Conservation (phyloP, 192 early-diverging fungal genomes). For the Podila epicladia region DNA sequence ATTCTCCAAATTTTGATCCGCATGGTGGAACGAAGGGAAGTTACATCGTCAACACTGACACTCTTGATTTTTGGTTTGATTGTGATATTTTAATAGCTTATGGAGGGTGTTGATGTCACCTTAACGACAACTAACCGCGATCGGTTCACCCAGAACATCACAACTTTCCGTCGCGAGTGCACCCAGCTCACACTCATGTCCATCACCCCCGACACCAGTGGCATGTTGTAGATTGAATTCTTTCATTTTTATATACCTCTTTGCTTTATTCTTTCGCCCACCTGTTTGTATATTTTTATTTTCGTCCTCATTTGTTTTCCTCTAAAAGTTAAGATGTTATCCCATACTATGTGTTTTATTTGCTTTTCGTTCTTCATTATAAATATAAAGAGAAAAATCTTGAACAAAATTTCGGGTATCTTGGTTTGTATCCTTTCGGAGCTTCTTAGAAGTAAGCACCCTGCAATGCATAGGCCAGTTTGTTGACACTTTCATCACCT, state of each 20-base stretch:
- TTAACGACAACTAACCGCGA: constrained; percentile 66
- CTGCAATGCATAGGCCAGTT: constrained; percentile 26
- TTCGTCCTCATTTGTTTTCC: not conserved
- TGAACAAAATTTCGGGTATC: too few species aligned
- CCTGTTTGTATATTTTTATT: not conserved
- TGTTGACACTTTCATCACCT: constrained; percentile 33
- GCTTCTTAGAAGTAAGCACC: constrained; percentile 36
- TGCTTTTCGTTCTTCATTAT: not conserved
- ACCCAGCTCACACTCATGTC: constrained; percentile 50
- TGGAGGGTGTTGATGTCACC: constrained; percentile 70
- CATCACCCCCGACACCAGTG: constrained; percentile 12
- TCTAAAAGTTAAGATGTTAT: too few species aligned
- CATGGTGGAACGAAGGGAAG: too few species aligned
- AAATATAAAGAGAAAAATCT: not conserved
- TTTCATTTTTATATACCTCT: constrained; percentile 38
- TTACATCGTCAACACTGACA: not conserved
- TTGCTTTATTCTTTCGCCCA: not conserved
- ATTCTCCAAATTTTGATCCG: not conserved
- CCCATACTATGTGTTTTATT: not conserved
- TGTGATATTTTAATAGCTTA: constrained; percentile 18
- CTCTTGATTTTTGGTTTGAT: not conserved
- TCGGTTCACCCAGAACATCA: constrained; percentile 73
- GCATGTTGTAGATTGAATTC: constrained; percentile 51
- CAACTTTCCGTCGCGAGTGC: constrained; percentile 58
- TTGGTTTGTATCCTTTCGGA: too few species aligned